Conservation (phyloP, 2,329 filamentous ascomycete genomes). For the Orbilia blumenaviensis region DNA sequence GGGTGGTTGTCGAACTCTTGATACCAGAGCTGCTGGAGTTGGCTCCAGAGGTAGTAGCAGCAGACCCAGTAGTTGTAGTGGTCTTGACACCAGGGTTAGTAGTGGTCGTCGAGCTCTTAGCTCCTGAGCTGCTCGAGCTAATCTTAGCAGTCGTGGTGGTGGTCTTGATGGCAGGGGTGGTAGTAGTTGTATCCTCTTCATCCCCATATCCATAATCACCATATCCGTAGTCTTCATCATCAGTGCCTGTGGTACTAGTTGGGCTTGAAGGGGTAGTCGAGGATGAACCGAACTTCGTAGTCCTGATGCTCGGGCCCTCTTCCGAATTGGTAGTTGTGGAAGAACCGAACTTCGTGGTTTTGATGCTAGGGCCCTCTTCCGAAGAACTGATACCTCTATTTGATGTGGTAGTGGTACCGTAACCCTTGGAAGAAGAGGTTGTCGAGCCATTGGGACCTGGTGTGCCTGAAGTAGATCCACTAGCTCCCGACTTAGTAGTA, state of each 20-base stretch:
- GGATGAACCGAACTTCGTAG: not conserved
- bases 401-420: not conserved
- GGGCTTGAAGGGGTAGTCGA: not conserved
- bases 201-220: not conserved
- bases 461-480: not conserved
- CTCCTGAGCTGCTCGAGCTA: not conserved
- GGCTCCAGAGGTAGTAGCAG: too few relatives aligned
- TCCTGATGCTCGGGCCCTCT: not conserved
- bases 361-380: too few relatives aligned
- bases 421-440: not conserved
- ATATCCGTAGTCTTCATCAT: not conserved
- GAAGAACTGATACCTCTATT: too few relatives aligned
- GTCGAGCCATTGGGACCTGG: not conserved
- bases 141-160: not conserved
- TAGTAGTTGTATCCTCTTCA: not conserved
- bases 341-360: not conserved
- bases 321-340: not conserved
- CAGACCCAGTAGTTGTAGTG: too few relatives aligned
- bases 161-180: not conserved
- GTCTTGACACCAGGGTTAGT: too few relatives aligned
- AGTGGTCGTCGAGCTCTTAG: too few relatives aligned
- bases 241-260: not conserved
- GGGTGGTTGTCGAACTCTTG: too few relatives aligned
- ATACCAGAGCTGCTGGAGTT: too few relatives aligned
- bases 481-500: not conserved